These are phyloP conservation scores for Butyriboletus loyo DNA, from an alignment of 768 basidiomycete genomes.

Conservation along the genomic window DNA sequence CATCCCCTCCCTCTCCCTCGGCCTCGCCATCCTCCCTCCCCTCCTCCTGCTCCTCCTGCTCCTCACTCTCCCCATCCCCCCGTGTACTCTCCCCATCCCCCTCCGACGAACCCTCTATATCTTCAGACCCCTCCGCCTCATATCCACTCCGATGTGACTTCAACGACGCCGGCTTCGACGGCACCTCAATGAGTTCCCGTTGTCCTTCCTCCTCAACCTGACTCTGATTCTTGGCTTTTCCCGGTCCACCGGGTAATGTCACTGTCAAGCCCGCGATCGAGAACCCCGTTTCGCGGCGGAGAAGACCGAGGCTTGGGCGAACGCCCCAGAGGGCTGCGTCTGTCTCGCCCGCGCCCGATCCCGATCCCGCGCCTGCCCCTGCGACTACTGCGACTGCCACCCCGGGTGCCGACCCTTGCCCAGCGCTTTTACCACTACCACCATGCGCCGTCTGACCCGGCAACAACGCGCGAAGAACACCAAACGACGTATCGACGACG, in stretches of 20 bases:
- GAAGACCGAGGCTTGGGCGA: constrained; percentile 58
- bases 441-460: constrained; percentile 36
- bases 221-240: constrained; percentile 1
- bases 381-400: too few relatives aligned
- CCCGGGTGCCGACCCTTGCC: constrained; percentile 7
- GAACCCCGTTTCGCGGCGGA: constrained; percentile 75
- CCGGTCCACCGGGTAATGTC: constrained; percentile 48
- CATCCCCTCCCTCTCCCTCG: constrained; percentile 28
- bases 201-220: constrained; percentile 39
- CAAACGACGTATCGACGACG: constrained; percentile 89
- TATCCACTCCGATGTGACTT: constrained; percentile 24
- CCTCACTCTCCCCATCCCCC: constrained; percentile 12
- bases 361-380: too few relatives aligned
- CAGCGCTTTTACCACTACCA: constrained; percentile 8
- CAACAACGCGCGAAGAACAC: constrained; percentile 77
- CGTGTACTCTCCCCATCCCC: neutral
- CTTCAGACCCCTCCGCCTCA: constrained; percentile 18
- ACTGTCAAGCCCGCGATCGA: constrained; percentile 76
- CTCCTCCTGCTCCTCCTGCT: constrained; percentile 25
- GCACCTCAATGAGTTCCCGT: constrained; percentile 53
- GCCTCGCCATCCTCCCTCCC: constrained; percentile 26
- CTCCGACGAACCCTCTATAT: constrained; percentile 7
- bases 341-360: neutral
- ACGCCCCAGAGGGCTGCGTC: constrained; percentile 25
- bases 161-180: constrained; percentile 47